These are phyloP conservation scores for Kodamaea sp. DNA, from an alignment of 1,139 yeast genomes.

Conservation along the genomic window DNA sequence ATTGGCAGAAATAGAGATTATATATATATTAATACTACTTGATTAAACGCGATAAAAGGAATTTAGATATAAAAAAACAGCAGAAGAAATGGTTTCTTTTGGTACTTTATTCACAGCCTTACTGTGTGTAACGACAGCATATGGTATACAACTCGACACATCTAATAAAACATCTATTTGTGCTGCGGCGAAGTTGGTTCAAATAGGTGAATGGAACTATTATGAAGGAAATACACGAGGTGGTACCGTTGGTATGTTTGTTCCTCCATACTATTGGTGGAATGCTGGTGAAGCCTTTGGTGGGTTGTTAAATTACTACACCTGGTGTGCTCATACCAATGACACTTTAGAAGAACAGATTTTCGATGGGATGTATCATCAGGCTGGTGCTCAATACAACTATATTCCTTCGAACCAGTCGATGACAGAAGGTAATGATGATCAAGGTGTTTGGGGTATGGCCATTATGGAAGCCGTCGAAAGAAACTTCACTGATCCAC, in stretches of 20 bases:
- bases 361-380: constrained; percentile 44
- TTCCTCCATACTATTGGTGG: constrained; percentile 68
- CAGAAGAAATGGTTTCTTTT: constrained; percentile 10
- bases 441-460: constrained; percentile 69
- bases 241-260: constrained; percentile 59
- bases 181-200: constrained; percentile 45
- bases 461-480: constrained; percentile 61
- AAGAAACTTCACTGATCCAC: constrained; percentile 52
- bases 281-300: constrained; percentile 69
- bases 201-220: constrained; percentile 54
- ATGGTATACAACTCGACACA: constrained; percentile 21
- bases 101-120: constrained; percentile 4
- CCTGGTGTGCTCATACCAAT: constrained; percentile 45
- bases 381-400: constrained; percentile 50
- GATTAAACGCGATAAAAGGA: neutral
- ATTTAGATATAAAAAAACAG: constrained; percentile 4
- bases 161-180: constrained; percentile 38
- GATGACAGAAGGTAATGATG: constrained; percentile 67
- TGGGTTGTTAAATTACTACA: constrained; percentile 52
- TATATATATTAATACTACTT: too few species aligned
- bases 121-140: constrained; percentile 10
- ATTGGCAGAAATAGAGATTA: too few species aligned
- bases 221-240: constrained; percentile 52
- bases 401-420: constrained; percentile 59
- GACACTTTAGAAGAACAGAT: constrained; percentile 36